Evolutionary conservation across 2,329 filamentous ascomycete genomes (phyloP).

Genomic region (Fusarium domesticum): DNA sequence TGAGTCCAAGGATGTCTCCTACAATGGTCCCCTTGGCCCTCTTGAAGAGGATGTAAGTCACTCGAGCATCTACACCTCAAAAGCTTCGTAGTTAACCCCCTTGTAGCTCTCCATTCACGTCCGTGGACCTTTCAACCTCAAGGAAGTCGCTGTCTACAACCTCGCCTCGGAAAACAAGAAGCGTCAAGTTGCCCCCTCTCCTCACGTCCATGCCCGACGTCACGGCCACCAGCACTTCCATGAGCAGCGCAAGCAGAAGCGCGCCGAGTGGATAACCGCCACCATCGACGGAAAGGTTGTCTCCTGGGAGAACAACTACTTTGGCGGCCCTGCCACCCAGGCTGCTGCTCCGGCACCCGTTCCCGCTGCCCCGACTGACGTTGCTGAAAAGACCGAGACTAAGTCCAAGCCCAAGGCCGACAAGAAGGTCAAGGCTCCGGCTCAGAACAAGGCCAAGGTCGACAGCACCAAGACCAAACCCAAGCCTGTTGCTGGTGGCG

Average conservation of each 20-base stretch:
- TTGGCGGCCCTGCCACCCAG: conserved; percentile 36
- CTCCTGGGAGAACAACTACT: conserved; percentile 58
- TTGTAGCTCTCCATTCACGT: conserved; percentile 67
- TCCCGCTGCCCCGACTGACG: conserved; percentile 6
- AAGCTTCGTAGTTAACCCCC: neutral
- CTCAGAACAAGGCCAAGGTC: conserved; percentile 9
- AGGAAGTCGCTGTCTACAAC: conserved; percentile 67
- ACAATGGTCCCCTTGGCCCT: conserved; percentile 61
- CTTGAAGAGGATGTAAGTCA: conserved; percentile 65
- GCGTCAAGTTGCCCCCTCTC: conserved; percentile 22
- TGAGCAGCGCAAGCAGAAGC: conserved; percentile 44
- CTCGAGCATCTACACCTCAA: neutral
- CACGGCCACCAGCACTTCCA: conserved; percentile 52
- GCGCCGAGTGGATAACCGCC: conserved; percentile 48
- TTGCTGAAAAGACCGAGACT: conserved; percentile 9
- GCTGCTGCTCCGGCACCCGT: conserved; percentile 18
- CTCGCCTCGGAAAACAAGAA: conserved; percentile 40
- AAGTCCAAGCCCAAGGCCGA: conserved; percentile 1
- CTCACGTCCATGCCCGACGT: conserved; percentile 33
- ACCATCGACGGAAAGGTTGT: conserved; percentile 57
- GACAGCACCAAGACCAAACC: conserved; percentile 12
- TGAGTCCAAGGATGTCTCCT: conserved; percentile 48
- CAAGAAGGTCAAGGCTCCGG: conserved; percentile 10
- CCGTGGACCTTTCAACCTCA: conserved; percentile 65
- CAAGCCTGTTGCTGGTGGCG: conserved; percentile 20